Base-by-base conservation (phyloP, 75 land plant genomes). In the Chamaecyparis obtusa region DNA sequence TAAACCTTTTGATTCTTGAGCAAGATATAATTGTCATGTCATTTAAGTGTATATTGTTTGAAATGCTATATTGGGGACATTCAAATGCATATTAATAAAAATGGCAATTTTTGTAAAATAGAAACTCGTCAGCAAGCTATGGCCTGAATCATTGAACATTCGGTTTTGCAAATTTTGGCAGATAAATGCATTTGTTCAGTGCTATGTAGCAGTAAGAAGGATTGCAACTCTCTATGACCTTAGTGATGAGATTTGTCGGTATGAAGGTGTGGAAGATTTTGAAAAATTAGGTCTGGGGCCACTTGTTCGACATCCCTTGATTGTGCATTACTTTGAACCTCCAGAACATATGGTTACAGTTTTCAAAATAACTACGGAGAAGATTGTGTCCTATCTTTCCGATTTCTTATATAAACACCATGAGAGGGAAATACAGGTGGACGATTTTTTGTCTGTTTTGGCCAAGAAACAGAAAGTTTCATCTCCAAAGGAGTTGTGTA, bases 211-310 rank as follows among this genome's bases (percentile, higher is more conserved):
- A 60, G 94, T 91, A 41, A 87, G 92, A 88, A 90, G 87, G 79
- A 92, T 97, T 64, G 91, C 94, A 67, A 94, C 98, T 3, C 54
- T 96, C 69, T 87, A 92, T 89, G 99, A 97, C 36, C 90, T 97
- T 85, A 89, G 93, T 74, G 67, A 83, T 43, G 95, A 89, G 17
- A 89, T 97, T 24, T 93, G 94, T 86, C 88, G 90, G 74, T 90
- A 89, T 80, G 99, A 96, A 88, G 92, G 98, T 6, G 89, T 97
- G 43, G 84, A 88, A 30, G n/a, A 87, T 36, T 97, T 97, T 92
- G 95, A 95, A 83, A 94, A 92, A 86, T 89, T 97, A 57, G 95
- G 93, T n/a, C 75, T 97, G 80, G 99, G 99, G 37, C 96, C 99
- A 85, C 79, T 96, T 35, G 67, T 90, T 27, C 86, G 88, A 3